Conservation (phyloP, 495 filamentous ascomycete species). For the Podospora australis region DNA sequence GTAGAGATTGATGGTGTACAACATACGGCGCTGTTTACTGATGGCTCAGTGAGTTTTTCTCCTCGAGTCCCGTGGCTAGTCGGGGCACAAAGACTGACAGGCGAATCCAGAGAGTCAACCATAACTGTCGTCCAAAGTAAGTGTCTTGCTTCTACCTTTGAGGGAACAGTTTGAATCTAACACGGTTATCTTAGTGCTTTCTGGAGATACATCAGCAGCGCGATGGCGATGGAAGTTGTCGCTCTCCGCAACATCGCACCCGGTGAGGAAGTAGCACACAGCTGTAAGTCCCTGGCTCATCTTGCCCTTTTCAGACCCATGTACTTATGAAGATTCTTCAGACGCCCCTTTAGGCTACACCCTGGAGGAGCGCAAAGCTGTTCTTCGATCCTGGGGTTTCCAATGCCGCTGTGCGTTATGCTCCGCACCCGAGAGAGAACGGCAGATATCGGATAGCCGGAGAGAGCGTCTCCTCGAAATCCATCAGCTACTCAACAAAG, state of each 20-base stretch:
- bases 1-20: conserved; percentile 28
- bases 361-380: conserved; percentile 19
- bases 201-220: conserved; percentile 25
- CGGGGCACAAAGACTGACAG: not conserved
- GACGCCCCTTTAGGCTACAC: conserved; percentile 30
- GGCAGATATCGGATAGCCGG: conserved; percentile 18
- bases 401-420: conserved; percentile 28
- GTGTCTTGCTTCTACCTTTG: not conserved
- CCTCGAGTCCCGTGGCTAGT: too few species aligned
- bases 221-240: conserved; percentile 26
- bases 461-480: conserved; percentile 24
- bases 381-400: conserved; percentile 27
- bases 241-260: conserved; percentile 25
- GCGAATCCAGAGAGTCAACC: conserved; percentile 28
- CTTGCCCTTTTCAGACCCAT: too few species aligned
- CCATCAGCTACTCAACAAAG: conserved; percentile 14
- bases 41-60: conserved; percentile 22
- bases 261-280: conserved; percentile 32
- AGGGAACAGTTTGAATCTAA: not conserved
- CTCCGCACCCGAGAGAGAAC: conserved; percentile 12
- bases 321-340: too few species aligned
- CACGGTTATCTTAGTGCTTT: conserved; percentile 8
- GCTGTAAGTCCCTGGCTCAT: conserved; percentile 27
- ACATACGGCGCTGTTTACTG: conserved; percentile 22
- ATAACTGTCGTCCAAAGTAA: conserved; percentile 32